Base-by-base conservation (phyloP, 495 filamentous ascomycete species). In the Aspergillus leporis region DNA sequence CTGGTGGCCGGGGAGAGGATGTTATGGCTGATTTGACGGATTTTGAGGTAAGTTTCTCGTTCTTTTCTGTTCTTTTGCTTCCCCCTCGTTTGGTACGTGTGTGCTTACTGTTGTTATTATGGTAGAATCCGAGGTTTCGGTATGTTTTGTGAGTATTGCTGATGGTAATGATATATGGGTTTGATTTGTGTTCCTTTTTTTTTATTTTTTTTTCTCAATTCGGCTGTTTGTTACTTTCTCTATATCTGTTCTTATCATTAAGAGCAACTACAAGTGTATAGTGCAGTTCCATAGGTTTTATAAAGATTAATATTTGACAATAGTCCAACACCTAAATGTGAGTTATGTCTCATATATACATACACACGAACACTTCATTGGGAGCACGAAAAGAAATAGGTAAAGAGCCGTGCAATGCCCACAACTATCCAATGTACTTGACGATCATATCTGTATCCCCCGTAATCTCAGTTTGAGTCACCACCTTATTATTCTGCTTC, bases 401-500 rank as follows among this genome's bases (percentile, higher is more conserved):
- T 9, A 45, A 45, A 45, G 6, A 43, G 13, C n/a, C 25, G 47
- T 12, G n/a, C 34, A n/a, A 2, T 12, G 2, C 13, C 22, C 19
- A 10, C 25, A 14, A 56, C 34, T 31, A 60, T 9, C 58, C 22
- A 23, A 50, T 36, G 53, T 75, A 76, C 4, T 59, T 66, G 1
- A 79, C 74, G 25, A 54, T 55, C 22, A 79, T 64, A 38, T 69
- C 69, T 36, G 65, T 72, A 19, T 77, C 70, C 19, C 79, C 76
- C 5, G 66, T 60, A 5, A 78, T 61, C 14, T 72, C 64, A 51
- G 78, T 78, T 58, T 74, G 59, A 4, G 83, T 83, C 59, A 82
- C 66, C 5, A 85, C 68, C 57, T 76, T 57, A 56, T 72, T 64
- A 47, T 71, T 75, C 63, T 85, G 82, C 63, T 78, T 67, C 56